These are phyloP conservation scores for Diutina ranongensis DNA, from an alignment of 1,139 yeast genomes.

Conservation along the genomic window DNA sequence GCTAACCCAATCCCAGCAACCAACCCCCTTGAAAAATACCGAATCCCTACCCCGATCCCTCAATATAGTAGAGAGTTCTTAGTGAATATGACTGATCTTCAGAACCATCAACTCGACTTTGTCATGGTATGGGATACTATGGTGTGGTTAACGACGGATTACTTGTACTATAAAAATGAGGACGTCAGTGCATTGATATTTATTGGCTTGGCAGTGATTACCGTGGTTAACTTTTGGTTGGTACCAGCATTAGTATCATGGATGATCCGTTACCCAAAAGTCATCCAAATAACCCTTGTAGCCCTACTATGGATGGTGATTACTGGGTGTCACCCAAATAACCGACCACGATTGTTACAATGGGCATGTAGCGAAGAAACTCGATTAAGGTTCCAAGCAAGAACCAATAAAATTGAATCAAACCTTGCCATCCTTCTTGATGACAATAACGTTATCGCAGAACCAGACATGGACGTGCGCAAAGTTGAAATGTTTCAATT, in stretches of 20 bases:
- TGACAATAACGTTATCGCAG: slow-evolving; percentile 9
- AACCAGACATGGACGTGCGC: slow-evolving; percentile 14
- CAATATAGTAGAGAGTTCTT: slow-evolving; percentile 71
- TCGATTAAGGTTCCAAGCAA: slow-evolving; percentile 34
- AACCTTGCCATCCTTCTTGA: slow-evolving; percentile 19
- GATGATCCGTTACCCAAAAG: slow-evolving; percentile 13
- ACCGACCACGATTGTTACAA: slow-evolving; percentile 33
- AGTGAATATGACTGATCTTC: slow-evolving; percentile 72
- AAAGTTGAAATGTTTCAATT: slow-evolving; percentile 63
- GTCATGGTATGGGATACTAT: slow-evolving; percentile 51
- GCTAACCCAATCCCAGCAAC: slow-evolving; percentile 45
- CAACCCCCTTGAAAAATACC: slow-evolving; percentile 31
- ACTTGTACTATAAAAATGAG: slow-evolving; percentile 59
- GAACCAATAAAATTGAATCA: slow-evolving; percentile 36
- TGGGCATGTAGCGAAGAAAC: slow-evolving; percentile 50
- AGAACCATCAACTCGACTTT: slow-evolving; percentile 68
- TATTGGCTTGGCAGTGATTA: slow-evolving; percentile 19
- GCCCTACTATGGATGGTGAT: slow-evolving; percentile 39
- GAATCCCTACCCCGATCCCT: slow-evolving; percentile 63
- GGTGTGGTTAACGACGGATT: slow-evolving; percentile 37
- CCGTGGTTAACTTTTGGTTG: slow-evolving; percentile 20
- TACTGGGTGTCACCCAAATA: slow-evolving; percentile 42
- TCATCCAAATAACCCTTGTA: slow-evolving; percentile 27
- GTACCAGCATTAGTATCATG: slow-evolving; percentile 23
- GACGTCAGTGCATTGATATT: slow-evolving; percentile 45